Percentiles rank a stretch among this genome's conserved stretches.
Evolutionary conservation across 1,139 yeast genomes (phyloP).

Genomic region (Trichomonascaceae sp.): DNA sequence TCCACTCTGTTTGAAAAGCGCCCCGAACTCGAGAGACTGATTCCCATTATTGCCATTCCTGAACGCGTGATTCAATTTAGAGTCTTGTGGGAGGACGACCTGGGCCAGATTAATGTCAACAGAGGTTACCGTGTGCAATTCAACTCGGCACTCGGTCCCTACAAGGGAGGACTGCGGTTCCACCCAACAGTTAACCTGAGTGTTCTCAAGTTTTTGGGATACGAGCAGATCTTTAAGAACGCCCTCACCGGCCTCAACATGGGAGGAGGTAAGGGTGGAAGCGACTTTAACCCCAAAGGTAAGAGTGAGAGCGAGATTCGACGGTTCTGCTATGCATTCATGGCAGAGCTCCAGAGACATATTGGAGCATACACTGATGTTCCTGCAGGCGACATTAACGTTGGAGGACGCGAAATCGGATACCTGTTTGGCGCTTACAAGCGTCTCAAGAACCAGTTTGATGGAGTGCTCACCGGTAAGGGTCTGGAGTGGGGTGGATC

Average conservation of each 20-base stretch:
- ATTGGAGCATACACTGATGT: slow-evolving; percentile 97
- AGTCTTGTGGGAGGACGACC: slow-evolving; percentile 95
- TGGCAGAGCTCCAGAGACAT: slow-evolving; percentile 91
- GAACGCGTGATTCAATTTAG: slow-evolving; percentile 95
- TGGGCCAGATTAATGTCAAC: slow-evolving; percentile 84
- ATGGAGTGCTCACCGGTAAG: slow-evolving; percentile 97
- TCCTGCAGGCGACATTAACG: slow-evolving; percentile 95
- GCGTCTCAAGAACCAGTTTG: slow-evolving; percentile 81
- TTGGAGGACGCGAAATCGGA: slow-evolving; percentile 88
- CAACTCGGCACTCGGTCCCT: slow-evolving; percentile 97
- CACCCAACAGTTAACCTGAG: slow-evolving; percentile 95
- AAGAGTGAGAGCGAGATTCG: slow-evolving; percentile 87
- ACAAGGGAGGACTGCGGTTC: slow-evolving; percentile 97
- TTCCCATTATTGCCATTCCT: slow-evolving; percentile 87
- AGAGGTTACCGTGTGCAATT: slow-evolving; percentile 97
- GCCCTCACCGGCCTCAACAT: slow-evolving; percentile 93
- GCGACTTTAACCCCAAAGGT: slow-evolving; percentile 96
- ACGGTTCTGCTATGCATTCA: slow-evolving; percentile 91
- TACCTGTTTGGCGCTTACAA: slow-evolving; percentile 96
- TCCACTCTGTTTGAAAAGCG: slow-evolving; percentile 79
- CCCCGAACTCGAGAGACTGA: slow-evolving; percentile 82
- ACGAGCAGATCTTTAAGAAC: slow-evolving; percentile 96
- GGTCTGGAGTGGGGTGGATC: slow-evolving; percentile 99
- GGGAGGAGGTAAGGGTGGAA: slow-evolving; percentile 99
- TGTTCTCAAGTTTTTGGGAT: slow-evolving; percentile 89